Base-by-base conservation (phyloP, 2,329 filamentous ascomycete species). In the Diplodia mutila region DNA sequence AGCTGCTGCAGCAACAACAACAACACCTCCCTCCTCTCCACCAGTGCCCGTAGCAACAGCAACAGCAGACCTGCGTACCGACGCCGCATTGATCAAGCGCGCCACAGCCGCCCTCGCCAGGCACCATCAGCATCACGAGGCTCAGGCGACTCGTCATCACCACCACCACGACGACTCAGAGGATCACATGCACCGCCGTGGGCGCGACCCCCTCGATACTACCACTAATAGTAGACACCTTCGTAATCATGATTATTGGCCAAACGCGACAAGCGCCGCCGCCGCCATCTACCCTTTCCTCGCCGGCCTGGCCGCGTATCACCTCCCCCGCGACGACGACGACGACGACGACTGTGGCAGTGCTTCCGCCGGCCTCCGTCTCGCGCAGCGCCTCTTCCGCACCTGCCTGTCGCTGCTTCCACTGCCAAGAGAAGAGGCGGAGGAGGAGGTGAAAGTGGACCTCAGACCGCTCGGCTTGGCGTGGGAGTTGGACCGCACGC, bases 251-350 rank as follows among this genome's bases (percentile, higher is more conserved):
- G 11, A 12, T 34, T 9, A 7, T 9, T 9, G 32, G 3, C 32
- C 32, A 11, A 12, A 9, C 9, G 14, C 32, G 32, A 12, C 32
- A 11, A 12, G 3, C 9, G 14, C 32, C 8, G 11, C 34, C 34
- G 11, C 48, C 8, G 48, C 61, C 16, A 27, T 65, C 51, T 65
- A 46, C 23, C 61, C 46, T 34, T 67, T 61, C 53, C 64, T 66
- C 18, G 63, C 63, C 34, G 63, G 42, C 39, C 42, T 52, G n/a
- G 65, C 54, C 16, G 54, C 55, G 12, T 66, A 66, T 52, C 46
- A 52, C 54, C 54, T 67, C 6, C 39, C 39, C 27, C 59, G 59
- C 18, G 53, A 39, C 32, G 53, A 21, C 29, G 29, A 5, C 18
- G 53, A 37, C 29, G 18, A n/a, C 16, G 9, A 21, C 29, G 18